Evolutionary conservation across 2,329 filamentous ascomycete genomes (phyloP).

Genomic region (Rasamsonia emersonii): DNA sequence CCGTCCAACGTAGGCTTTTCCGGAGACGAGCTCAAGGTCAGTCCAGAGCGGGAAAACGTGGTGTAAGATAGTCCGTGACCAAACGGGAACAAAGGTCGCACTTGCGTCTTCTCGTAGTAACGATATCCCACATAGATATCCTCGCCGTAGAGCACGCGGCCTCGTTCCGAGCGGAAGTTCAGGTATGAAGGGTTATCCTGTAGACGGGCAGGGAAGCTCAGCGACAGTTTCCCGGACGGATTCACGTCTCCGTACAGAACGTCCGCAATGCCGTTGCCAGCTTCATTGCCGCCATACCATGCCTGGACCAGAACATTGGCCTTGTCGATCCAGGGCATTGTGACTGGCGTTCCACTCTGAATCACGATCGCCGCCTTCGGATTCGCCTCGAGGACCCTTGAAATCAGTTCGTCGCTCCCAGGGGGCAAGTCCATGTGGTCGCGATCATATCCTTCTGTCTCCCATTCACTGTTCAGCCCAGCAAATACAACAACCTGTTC

Average conservation of each 20-base stretch:
- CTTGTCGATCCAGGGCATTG: slow-evolving; percentile 40
- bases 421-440: slow-evolving; percentile 49
- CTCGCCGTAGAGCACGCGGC: slow-evolving; percentile 67
- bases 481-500: slow-evolving; percentile 73
- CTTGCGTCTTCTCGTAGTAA: slow-evolving; percentile 65
- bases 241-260: slow-evolving; percentile 66
- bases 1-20: slow-evolving; percentile 31
- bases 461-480: slow-evolving; percentile 73
- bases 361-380: slow-evolving; percentile 63
- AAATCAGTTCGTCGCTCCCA: slow-evolving; percentile 51
- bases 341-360: slow-evolving; percentile 64
- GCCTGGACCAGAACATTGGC: slow-evolving; percentile 58
- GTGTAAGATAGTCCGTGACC: slow-evolving; percentile 75
- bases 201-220: slow-evolving; percentile 60
- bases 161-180: slow-evolving; percentile 63
- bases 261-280: slow-evolving; percentile 71
- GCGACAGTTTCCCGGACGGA: slow-evolving; percentile 65
- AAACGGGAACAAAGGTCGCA: slow-evolving; percentile 63
- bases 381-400: slow-evolving; percentile 57
- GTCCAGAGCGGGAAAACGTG: slow-evolving; percentile 50
- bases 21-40: slow-evolving; percentile 24
- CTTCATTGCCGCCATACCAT: slow-evolving; percentile 84
- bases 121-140: slow-evolving; percentile 75
- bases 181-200: slow-evolving; percentile 68
- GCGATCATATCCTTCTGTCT: slow-evolving; percentile 62